Conservation (phyloP, 2,329 filamentous ascomycete species). For the Pestalotiopsis sp. region DNA sequence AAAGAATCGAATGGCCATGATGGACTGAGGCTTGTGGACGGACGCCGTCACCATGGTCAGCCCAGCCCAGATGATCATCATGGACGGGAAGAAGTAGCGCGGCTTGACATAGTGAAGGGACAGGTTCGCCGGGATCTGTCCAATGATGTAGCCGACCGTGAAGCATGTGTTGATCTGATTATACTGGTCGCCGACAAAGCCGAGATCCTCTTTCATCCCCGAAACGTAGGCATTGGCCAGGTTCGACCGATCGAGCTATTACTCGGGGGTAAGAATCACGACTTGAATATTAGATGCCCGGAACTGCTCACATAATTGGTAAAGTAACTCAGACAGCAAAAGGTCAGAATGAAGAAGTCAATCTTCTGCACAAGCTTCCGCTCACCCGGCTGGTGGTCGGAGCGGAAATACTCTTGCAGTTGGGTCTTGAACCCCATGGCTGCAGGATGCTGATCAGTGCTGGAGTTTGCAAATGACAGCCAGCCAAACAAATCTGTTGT, state of each 20-base stretch:
- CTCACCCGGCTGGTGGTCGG: conserved; percentile 36
- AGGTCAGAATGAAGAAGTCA: conserved; percentile 67
- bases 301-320: conserved; percentile 49
- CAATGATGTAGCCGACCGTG: conserved; percentile 49
- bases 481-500: not conserved
- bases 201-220: conserved; percentile 54
- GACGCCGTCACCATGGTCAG: conserved; percentile 65
- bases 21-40: conserved; percentile 50
- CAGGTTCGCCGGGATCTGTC: conserved; percentile 64
- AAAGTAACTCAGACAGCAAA: conserved; percentile 63
- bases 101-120: conserved; percentile 66
- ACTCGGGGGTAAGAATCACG: not conserved
- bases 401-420: conserved; percentile 31
- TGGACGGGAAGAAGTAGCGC: conserved; percentile 64
- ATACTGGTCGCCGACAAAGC: conserved; percentile 49
- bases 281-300: not conserved
- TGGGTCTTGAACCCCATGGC: conserved; percentile 23
- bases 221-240: conserved; percentile 58
- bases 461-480: not conserved
- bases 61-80: conserved; percentile 66
- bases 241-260: conserved; percentile 50
- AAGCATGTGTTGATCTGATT: conserved; percentile 58
- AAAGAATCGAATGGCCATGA: conserved; percentile 63
- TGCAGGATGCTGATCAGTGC: not conserved
- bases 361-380: conserved; percentile 56